Base-by-base conservation (phyloP, 257 asterid genomes). In the Perilla frutescens region DNA sequence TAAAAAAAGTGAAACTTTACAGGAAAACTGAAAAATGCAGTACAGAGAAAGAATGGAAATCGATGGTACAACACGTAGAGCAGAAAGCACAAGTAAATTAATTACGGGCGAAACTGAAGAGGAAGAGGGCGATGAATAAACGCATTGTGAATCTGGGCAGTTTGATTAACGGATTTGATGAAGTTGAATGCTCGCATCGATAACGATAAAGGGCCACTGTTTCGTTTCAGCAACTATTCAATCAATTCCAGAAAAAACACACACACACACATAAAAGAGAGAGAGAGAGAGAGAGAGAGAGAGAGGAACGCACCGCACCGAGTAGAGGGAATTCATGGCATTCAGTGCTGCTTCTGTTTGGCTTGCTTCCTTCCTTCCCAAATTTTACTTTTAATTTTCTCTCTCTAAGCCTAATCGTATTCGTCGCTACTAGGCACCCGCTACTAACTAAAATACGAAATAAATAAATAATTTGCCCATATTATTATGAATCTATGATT, bases 181-280 rank as follows among this genome's bases (percentile, higher is more conserved):
- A 81, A 72, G 75, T 56, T 73, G 74, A 81, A 60, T 43, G 88
- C 84, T 71, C 89, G 80, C 53, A 20, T 20, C 26, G 26, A 20
- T 20, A 78, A 60, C 58, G 81, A 69, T 4, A 77, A 68, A 49
- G 90, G 81, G 39, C 89, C 83, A 36, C 96, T 86, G 91, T 76
- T 60, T 49, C 80, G 56, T 66, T 11, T 50, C 14, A 55, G 2
- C 58, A 75, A 59, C 26, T 0, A 20, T 20, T 29, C 63, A 75
- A 69, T 32, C 54, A 59, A 60, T 73, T 70, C 43, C 71, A 73
- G 60, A 66, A 71, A 47, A 71, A 12, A 60, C 58, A 8, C n/a
- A n/a, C n/a, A n/a, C 0, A 44, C 37, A 15, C 7, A 6, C 3
- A 5, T 5, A 9, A 20, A 14, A 14, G 0, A 3, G 8, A 8